Evolutionary conservation across 2,329 filamentous ascomycete genomes (phyloP).

Genomic region (Magnaporthales sp.): DNA sequence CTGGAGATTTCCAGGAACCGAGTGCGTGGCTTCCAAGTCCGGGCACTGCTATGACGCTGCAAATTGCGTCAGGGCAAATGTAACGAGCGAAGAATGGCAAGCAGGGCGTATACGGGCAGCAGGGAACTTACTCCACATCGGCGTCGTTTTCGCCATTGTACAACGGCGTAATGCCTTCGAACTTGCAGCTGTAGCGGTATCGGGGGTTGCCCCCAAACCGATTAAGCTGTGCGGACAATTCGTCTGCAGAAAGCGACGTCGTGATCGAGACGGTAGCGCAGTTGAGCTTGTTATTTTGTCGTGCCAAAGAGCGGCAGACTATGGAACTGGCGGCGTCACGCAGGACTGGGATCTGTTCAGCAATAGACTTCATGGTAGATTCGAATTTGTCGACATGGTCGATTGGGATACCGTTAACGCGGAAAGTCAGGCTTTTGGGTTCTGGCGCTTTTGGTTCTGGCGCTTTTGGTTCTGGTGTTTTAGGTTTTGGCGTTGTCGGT

Average conservation of each 20-base stretch:
- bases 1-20: conserved; percentile 18
- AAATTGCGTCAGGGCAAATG: conserved; percentile 4
- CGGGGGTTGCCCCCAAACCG: neutral
- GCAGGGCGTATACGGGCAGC: neutral
- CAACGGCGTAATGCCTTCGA: conserved; percentile 19
- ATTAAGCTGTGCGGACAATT: neutral
- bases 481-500: too few species aligned
- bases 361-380: neutral
- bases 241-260: neutral
- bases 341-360: neutral
- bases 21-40: conserved; percentile 20
- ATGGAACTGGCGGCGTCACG: neutral
- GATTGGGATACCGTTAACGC: neutral
- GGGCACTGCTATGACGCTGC: conserved; percentile 19
- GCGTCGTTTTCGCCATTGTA: conserved; percentile 10
- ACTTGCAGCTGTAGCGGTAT: conserved; percentile 6
- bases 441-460: too few species aligned
- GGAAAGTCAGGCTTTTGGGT: neutral
- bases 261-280: neutral
- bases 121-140: conserved; percentile 14
- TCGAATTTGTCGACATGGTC: neutral
- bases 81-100: neutral
- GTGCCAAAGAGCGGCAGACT: neutral
- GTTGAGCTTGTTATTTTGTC: neutral
- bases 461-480: too few species aligned